Percentiles rank a stretch among this genome's conserved stretches.
Evolutionary conservation across 2,329 filamentous ascomycete species (phyloP).

Genomic region (Apiospora kogelbergensis): DNA sequence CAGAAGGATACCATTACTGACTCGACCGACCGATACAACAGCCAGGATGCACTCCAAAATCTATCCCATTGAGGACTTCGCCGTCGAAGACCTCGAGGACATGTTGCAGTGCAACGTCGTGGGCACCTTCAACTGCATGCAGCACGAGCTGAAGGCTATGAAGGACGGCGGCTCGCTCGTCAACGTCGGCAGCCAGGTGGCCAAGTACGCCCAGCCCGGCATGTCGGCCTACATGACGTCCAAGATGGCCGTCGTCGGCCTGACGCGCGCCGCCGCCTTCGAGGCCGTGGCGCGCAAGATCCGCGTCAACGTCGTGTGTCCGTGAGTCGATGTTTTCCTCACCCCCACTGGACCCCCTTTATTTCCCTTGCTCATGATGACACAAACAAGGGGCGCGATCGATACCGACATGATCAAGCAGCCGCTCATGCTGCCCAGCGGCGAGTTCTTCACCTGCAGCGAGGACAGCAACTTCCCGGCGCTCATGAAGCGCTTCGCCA

Average conservation of each 20-base stretch:
- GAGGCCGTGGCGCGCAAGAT: slow-evolving; percentile 21
- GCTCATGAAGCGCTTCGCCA: slow-evolving; percentile 27
- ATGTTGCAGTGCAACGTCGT: slow-evolving; percentile 41
- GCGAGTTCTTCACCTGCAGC: slow-evolving; percentile 9
- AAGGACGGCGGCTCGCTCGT: slow-evolving; percentile 41
- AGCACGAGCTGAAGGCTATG: slow-evolving; percentile 44
- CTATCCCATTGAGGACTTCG: slow-evolving; percentile 21
- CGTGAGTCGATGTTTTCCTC: slow-evolving; percentile 17
- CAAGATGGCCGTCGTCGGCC: slow-evolving; percentile 28
- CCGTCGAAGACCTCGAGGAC: slow-evolving; percentile 40
- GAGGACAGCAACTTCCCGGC: slow-evolving; percentile 12
- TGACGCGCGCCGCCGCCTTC: slow-evolving; percentile 30
- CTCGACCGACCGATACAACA: too few species aligned
- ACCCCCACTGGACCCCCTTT: background rate
- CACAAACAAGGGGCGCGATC: slow-evolving; percentile 12
- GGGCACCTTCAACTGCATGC: slow-evolving; percentile 50
- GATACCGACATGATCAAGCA: slow-evolving; percentile 14
- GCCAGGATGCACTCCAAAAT: slow-evolving; percentile 6
- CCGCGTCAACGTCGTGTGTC: slow-evolving; percentile 23
- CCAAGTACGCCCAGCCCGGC: slow-evolving; percentile 34
- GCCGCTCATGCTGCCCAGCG: slow-evolving; percentile 12
- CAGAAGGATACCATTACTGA: too few species aligned
- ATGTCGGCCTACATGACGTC: slow-evolving; percentile 29
- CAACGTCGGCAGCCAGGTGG: slow-evolving; percentile 41
- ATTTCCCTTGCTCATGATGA: too few species aligned